These are phyloP conservation scores for Fusarium sororula DNA, from an alignment of 2,329 filamentous ascomycete species.

Conservation along the genomic window DNA sequence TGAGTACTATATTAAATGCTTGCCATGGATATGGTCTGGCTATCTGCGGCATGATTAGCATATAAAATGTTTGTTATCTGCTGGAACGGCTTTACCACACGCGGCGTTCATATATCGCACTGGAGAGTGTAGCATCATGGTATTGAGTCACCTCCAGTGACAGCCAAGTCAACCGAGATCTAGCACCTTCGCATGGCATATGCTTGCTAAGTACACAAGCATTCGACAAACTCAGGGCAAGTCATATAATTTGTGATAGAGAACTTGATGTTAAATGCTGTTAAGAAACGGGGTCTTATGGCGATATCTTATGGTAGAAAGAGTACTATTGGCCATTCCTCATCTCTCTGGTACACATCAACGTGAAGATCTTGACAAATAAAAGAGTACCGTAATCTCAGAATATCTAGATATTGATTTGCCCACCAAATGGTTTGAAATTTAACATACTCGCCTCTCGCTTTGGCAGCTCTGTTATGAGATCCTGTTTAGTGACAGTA, in stretches of 20 bases:
- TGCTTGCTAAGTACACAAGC: no score
- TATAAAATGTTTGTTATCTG: background rate
- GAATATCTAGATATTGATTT: background rate
- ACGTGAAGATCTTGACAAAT: background rate
- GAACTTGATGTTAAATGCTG: no score
- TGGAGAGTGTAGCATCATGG: background rate
- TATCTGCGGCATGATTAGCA: background rate
- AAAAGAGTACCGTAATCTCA: fast-evolving
- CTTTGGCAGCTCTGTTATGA: background rate
- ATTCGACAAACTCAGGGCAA: fast-evolving
- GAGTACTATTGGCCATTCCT: background rate
- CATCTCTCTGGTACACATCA: background rate
- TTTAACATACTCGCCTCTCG: background rate
- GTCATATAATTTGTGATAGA: no score
- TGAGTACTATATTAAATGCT: background rate
- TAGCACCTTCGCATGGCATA: background rate
- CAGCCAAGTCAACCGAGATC: background rate
- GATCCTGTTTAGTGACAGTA: no score
- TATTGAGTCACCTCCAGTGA: background rate
- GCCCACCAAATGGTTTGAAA: no score
- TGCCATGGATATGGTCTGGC: background rate
- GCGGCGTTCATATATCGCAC: background rate
- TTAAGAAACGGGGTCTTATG: no score
- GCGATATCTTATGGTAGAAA: background rate
- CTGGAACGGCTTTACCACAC: background rate